These are phyloP conservation scores for Ceratobasidium sp. DNA, from an alignment of 1,284 basidiomycete species.

Conservation along the genomic window DNA sequence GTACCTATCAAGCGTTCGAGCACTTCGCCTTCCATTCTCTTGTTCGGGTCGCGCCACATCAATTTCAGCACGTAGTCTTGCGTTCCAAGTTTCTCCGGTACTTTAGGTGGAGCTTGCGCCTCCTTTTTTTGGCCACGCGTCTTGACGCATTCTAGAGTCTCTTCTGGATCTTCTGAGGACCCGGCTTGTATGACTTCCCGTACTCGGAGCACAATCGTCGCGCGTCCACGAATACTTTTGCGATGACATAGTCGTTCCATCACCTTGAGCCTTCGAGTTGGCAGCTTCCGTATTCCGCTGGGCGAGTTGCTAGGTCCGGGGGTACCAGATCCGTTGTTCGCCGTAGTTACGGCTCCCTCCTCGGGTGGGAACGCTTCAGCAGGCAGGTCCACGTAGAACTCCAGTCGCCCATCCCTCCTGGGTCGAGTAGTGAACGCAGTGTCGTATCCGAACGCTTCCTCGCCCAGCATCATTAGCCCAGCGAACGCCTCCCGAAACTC, in stretches of 20 bases:
- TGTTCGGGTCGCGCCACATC: slow-evolving; percentile 26
- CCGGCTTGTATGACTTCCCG: slow-evolving; percentile 3
- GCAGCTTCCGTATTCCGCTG: too few species aligned
- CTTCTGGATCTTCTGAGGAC: neutral
- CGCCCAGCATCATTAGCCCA: slow-evolving; percentile 9
- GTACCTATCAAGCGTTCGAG: neutral
- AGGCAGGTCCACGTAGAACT: slow-evolving; percentile 32
- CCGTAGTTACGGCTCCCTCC: too few species aligned
- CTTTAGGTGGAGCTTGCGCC: neutral
- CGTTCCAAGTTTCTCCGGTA: neutral
- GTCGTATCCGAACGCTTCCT: slow-evolving; percentile 1
- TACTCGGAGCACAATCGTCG: slow-evolving; percentile 29
- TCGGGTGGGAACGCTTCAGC: neutral
- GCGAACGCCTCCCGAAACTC: slow-evolving; percentile 23
- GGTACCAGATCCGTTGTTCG: too few species aligned
- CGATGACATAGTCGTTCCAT: slow-evolving; percentile 23
- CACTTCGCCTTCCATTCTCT: slow-evolving; percentile 25
- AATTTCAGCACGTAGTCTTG: slow-evolving; percentile 30
- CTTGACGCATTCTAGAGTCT: neutral
- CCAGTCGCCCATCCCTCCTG: neutral
- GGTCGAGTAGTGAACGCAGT: neutral
- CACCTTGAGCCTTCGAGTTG: slow-evolving; percentile 26
- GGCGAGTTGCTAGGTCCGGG: neutral
- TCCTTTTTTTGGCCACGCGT: neutral
- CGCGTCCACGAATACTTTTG: slow-evolving; percentile 25